phyloP scores from a whole-genome alignment of 768 basidiomycete genomes.

The Xerocomellus dryophilus region DNA sequence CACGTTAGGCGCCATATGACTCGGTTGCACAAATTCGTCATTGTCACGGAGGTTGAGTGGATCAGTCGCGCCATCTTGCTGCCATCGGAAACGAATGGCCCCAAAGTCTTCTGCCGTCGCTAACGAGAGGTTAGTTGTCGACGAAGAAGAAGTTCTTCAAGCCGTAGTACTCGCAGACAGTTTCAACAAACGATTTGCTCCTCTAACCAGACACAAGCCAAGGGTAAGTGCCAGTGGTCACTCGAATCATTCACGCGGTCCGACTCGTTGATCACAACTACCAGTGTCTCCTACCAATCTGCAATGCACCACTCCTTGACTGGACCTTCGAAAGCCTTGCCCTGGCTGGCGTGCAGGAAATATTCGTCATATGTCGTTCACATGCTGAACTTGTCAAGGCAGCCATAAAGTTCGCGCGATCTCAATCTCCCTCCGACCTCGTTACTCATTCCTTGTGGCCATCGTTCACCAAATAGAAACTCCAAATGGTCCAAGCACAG shows the following conservation, averaged over 20 bases:
- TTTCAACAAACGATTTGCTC: slow-evolving; percentile 90
- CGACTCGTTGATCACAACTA: slow-evolving; percentile 17
- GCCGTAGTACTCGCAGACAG: slow-evolving; percentile 96
- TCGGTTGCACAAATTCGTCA: slow-evolving; percentile 13
- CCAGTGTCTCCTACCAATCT: slow-evolving; percentile 89
- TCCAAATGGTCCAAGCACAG: slow-evolving; percentile 84
- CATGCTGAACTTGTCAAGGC: slow-evolving; percentile 83
- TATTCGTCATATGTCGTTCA: slow-evolving; percentile 92
- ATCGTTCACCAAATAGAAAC: slow-evolving; percentile 42
- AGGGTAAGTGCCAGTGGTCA: slow-evolving; percentile 62
- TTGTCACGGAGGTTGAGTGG: neutral
- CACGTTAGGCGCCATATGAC: slow-evolving; percentile 14
- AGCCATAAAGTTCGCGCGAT: slow-evolving; percentile 67
- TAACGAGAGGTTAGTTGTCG: slow-evolving; percentile 64
- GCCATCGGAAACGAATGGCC: slow-evolving; percentile 46
- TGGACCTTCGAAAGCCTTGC: slow-evolving; percentile 97
- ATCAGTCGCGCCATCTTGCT: neutral
- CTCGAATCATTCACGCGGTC: slow-evolving; percentile 8
- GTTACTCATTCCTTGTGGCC: slow-evolving; percentile 6
- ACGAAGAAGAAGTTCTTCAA: slow-evolving; percentile 85
- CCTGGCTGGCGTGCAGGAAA: slow-evolving; percentile 93
- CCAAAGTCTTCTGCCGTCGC: slow-evolving; percentile 52
- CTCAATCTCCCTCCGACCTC: slow-evolving; percentile 10
- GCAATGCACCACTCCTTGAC: slow-evolving; percentile 88
- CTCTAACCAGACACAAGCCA: slow-evolving; percentile 83